Evolutionary conservation across 2,329 filamentous ascomycete species (phyloP), one percentile per base, ranked within the genome.

Genomic region (Stylonectria norvegica): DNA sequence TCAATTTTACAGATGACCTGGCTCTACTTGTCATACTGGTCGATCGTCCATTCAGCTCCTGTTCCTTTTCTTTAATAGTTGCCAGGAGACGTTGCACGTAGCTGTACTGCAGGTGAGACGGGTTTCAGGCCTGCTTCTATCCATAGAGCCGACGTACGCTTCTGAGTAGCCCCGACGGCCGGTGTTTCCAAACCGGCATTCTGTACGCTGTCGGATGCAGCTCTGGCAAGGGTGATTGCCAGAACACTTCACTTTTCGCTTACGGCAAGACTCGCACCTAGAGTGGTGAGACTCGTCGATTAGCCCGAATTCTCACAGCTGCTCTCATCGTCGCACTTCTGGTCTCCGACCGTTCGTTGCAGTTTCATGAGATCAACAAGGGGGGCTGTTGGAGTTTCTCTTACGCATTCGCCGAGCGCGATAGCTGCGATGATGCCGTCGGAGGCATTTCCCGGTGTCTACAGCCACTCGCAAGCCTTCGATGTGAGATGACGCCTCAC

Each of bases 161-260:
- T 56, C 51, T 9, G 53, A 56, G 31, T 54, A 53, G 4, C 53
- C 49, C 5, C 52, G 47, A 9, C 52, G 40, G 5, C 39, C 46
- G 11, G 37, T 35, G 17, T 31, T 39, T 10, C 51, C 52, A 37
- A 60, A 60, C 11, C 43, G 46, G 31, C 57, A 60, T 7, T 55
- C 43, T 9, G 55, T 36, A 2, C 53, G 50, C 7, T 49, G 43
- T 7, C 55, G 52, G 12, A 31, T 45, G 30, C 57, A 60, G 10
- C 51, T 52, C 11, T 42, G 40, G 27, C 57, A 60, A 4, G 56
- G 57, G 20, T 48, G 49, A 7, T 49, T 43, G 2, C 57, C 57
- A 3, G 57, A 58, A 20, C 57, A 60, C 34, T 60, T 59, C 15
- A 59, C 54, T 39, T 60, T 60, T 20, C 54, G 45, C 14, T 49